phyloP scores from a whole-genome alignment of 192 early-diverging fungal genomes.

The Geranomyces michiganensis region DNA sequence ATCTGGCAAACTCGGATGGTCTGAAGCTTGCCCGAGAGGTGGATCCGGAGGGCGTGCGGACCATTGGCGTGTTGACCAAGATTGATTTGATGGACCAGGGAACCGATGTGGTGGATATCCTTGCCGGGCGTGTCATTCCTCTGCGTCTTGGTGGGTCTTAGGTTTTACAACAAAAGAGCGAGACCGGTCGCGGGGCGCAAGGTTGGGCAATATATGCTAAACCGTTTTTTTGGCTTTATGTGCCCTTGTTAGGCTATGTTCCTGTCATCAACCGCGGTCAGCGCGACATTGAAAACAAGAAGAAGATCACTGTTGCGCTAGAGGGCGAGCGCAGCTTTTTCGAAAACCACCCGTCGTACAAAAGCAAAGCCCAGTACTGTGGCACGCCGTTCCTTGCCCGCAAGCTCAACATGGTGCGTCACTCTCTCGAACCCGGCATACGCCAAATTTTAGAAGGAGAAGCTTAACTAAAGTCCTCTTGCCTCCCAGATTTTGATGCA shows the following conservation, averaged over 20 bases:
- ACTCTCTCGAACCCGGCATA: no score
- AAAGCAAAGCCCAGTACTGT: conserved; percentile 97
- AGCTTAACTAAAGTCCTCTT: neutral
- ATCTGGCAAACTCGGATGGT: conserved; percentile 99
- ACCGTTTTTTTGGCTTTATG: neutral
- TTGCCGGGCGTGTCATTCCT: conserved; percentile 96
- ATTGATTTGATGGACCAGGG: conserved; percentile 99
- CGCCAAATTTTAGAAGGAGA: no score
- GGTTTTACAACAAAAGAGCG: no score
- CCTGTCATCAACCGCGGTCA: conserved; percentile 99
- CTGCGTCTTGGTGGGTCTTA: conserved; percentile 82
- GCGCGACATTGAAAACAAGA: conserved; percentile 93
- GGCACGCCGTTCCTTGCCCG: conserved; percentile 98
- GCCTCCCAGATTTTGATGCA: conserved; percentile 89
- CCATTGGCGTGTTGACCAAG: conserved; percentile 99
- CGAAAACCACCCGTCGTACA: conserved; percentile 92
- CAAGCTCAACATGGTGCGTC: conserved; percentile 91
- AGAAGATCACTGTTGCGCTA: conserved; percentile 84
- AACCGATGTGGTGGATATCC: conserved; percentile 99
- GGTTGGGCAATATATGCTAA: neutral
- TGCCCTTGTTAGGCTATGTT: conserved; percentile 76
- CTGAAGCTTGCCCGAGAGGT: conserved; percentile 96
- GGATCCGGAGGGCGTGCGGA: conserved; percentile 97
- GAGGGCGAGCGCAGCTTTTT: conserved; percentile 92
- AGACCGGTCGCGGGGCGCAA: no score